Evolutionary conservation across 2,329 filamentous ascomycete species (phyloP).

Genomic region (Lachnum nothofagi): DNA sequence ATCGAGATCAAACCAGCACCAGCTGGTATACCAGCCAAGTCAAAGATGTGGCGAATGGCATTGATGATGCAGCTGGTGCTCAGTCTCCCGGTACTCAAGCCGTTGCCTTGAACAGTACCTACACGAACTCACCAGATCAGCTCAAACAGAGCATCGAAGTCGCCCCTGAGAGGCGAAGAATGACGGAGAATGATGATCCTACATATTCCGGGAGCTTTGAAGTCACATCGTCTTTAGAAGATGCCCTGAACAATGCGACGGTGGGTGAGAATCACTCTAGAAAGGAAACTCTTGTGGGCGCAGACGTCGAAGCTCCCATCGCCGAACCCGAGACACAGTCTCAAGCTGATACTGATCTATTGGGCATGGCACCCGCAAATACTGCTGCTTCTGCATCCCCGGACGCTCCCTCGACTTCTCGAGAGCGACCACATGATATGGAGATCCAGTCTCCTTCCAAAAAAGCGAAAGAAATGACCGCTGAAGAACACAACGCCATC

Average conservation of each 20-base stretch:
- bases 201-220: conserved; percentile 28
- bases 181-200: conserved; percentile 1
- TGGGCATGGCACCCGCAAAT: neutral
- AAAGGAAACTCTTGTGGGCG: neutral
- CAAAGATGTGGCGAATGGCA: conserved; percentile 38
- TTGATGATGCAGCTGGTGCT: conserved; percentile 40
- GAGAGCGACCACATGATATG: conserved; percentile 14
- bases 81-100: conserved; percentile 26
- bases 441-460: conserved; percentile 20
- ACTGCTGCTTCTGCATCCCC: neutral
- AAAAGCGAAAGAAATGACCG: conserved; percentile 51
- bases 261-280: neutral
- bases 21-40: conserved; percentile 81
- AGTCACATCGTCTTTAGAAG: conserved; percentile 32
- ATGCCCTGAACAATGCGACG: conserved; percentile 26
- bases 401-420: neutral
- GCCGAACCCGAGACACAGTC: neutral
- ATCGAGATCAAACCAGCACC: conserved; percentile 72
- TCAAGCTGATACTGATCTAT: neutral
- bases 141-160: conserved; percentile 4
- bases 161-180: conserved; percentile 1
- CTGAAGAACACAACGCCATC: conserved; percentile 87
- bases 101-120: conserved; percentile 13
- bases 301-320: neutral
- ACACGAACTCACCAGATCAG: conserved; percentile 5